Conservation (phyloP, 73 alveolate genomes). For the Loxodes magnus region DNA sequence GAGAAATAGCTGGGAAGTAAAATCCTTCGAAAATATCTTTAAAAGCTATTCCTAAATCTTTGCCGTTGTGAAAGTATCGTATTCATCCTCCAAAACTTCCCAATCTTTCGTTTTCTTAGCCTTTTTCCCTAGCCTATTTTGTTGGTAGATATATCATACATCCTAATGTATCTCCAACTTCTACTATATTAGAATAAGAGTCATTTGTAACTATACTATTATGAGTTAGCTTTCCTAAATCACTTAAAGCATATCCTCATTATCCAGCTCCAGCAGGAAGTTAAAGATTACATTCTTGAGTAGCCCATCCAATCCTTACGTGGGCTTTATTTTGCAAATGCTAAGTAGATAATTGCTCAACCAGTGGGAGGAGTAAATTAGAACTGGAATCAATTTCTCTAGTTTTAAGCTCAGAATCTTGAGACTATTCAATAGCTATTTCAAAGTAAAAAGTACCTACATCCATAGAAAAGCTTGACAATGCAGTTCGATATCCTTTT, state of each 20-base stretch:
- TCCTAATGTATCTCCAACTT: background rate
- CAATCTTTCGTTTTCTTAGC: background rate
- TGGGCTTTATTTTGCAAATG: too few species aligned
- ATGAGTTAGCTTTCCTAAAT: constrained; percentile 3
- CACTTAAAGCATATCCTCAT: constrained; percentile 1
- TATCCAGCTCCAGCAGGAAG: background rate
- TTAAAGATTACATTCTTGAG: background rate
- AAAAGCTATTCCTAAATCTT: constrained; percentile 7
- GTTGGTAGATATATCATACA: constrained; percentile 4
- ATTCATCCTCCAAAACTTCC: constrained; percentile 7
- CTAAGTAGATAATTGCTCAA: too few species aligned
- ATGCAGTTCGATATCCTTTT: constrained; percentile 7
- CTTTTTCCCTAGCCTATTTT: constrained; percentile 7
- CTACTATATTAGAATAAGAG: constrained; percentile 1
- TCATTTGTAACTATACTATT: background rate
- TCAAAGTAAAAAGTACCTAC: constrained; percentile 12
- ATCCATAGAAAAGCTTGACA: background rate
- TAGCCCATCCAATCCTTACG: constrained; percentile 10
- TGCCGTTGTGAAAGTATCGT: constrained; percentile 6
- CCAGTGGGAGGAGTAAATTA: constrained; percentile 1
- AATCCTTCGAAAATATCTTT: constrained; percentile 10
- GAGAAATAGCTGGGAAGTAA: constrained; percentile 13
- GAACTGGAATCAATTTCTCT: background rate
- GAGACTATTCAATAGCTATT: background rate
- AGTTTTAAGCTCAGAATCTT: background rate